Evolutionary conservation across 495 filamentous ascomycete genomes (phyloP), one percentile per base, ranked within the genome.

Genomic region (Talaromyces proteolyticus): DNA sequence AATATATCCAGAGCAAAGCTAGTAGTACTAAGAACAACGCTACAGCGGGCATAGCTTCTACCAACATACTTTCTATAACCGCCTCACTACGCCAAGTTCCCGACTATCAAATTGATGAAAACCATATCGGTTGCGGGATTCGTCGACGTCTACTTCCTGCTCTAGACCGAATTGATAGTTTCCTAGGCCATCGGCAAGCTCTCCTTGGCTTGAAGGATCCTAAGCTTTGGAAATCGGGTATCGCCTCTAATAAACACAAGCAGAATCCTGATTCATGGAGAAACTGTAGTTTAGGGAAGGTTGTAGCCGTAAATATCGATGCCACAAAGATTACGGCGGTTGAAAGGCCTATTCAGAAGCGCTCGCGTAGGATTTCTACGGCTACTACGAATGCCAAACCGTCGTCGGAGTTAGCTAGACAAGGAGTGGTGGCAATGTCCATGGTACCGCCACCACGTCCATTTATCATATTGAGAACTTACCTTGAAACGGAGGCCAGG

Each of bases 81-180:
- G 66, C 72, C 5, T 67, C 69, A 5, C 63, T 88, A 7, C 74
- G 79, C 40, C 74, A 84, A 55, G 84, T 77, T 47, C 84, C 90
- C 0, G 72, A 75, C 43, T 95, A 95, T 60, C 87, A 92, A 59
- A 81, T 94, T 47, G 87, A 95, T 60, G 67, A 71, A 10, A 74
- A 87, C 59, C 90, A 95, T 59, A 73, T 73, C 0, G 86, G 88
- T 56, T 95, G 90, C 62, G 90, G 89, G 1, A 69, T 90, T 11
- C 69, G 87, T 7, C 82, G 77, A 11, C 73, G 82, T 23, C 56
- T 94, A 4, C 50, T 87, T 17, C 85, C 87, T 3, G 67, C 86
- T 1, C 66, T 95, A 1, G 84, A 88, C 20, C 77, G 77, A 39
- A 72, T 93, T 26, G 75, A 85, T 49, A 66, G 68, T 14, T 72